Evolutionary conservation across 129 eudicot genomes (phyloP), one percentile per base, ranked within the genome.

Genomic region (Tanacetum coccineum): DNA sequence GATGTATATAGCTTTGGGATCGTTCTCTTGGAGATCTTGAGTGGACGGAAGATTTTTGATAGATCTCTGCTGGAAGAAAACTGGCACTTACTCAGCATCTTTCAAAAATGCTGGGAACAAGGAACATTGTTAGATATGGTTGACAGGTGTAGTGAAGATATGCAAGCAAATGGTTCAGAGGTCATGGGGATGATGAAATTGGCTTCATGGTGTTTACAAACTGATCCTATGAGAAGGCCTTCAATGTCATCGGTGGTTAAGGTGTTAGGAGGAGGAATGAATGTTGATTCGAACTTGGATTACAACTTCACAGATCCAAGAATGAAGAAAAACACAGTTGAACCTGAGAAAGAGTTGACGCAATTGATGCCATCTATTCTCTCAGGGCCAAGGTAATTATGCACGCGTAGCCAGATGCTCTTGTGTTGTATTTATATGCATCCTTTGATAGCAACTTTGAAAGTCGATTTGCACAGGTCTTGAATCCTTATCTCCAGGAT

Each of bases 161-260:
- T 48, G 77, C 47, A 64, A 13, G 9, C 9, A 32, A 28, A 17
- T 5, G 7, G 36, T 26, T 15, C 49, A 19, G 74, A 64, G 50
- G 69, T 56, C 54, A 49, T 28, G 70, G 74, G 66, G 28, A 64
- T 74, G 77, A 74, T 74, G 54, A 80, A 64, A 58, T 52, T 75
- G 54, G 84, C 70, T 42, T 78, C 80, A 25, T 74, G 84, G 80
- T 79, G 83, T 56, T 58, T 79, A 15, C 76, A 74, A 12, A 25
- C 47, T 14, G 77, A 79, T 58, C 51, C 14, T 19, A 59, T 65
- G 1, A 62, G 11, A 74, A 79, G 77, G 64, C 83, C 83, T 49
- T 62, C 79, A 19, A 62, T 74, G 83, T 79, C 79, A 17, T 46
- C 26, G 0, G 73, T 79, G 14, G 54, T 70, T 57, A 68, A 54